Base-by-base conservation (phyloP, 371 early-diverging fungal species). In the Quaeritorhiza haematococci region DNA sequence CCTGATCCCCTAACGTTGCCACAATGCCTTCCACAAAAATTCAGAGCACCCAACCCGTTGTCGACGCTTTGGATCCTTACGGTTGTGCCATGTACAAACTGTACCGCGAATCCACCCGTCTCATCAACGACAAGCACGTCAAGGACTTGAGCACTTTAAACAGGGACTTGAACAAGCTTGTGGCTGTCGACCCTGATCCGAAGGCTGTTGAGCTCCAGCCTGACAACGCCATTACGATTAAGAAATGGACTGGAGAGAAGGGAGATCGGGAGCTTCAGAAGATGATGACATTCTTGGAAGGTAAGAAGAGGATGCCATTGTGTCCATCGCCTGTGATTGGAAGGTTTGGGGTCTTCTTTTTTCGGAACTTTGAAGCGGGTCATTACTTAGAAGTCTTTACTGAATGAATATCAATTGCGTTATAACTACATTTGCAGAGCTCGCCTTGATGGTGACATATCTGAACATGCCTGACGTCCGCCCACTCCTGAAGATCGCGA, bases 111-210 rank as follows among this genome's bases (percentile, higher is more conserved):
- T 81, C 84, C 26, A 94, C 93, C 42, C 84, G 85, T 43, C 89
- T 90, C 59, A 74, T 84, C 19, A 85, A 92, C 60, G 75, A 93
- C 53, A 83, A 87, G 66, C 81, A 90, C 68, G 78, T 92, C 66
- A 94, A 95, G 82, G 98, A 98, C 74, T 60, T 98, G 56, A 78
- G 84, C 7, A 83, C 86, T 44, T 78, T 97, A 63, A 97, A 97
- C 79, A 87, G 98, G 57, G 96, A 96, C 75, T 68, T 91, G 59
- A 78, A 83, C 68, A 91, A 89, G 73, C 89, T 94, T 21, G 90
- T 98, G 50, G 84, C 94, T 54, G 83, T 98, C 73, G 98, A 96
- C 64, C 84, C 85, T 32, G 85, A 91, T 68, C 86, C 89, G 10
- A 86, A 86, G 19, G 78, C 86, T 8, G 88, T 83, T 75, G 68